A percentile compares a stretch with the other conserved stretches of the same genome.
Evolutionary conservation across 2,329 filamentous ascomycete species (phyloP).

Genomic region (Daldinia sp.): DNA sequence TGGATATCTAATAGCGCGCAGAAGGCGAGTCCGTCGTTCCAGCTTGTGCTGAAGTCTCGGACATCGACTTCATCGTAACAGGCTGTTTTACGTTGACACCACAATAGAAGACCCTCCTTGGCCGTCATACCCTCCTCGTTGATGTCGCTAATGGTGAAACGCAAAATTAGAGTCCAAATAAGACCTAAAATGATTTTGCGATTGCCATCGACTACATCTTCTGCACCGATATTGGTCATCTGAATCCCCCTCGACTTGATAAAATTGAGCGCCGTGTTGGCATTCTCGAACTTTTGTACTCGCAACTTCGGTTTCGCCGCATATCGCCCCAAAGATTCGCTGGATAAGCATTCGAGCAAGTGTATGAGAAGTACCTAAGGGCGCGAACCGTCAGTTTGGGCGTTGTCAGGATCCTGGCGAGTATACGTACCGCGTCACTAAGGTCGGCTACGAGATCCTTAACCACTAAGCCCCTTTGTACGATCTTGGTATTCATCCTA

Average conservation of each 20-base stretch:
- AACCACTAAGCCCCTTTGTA: constrained; percentile 78
- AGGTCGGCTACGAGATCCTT: constrained; percentile 89
- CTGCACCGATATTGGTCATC: constrained; percentile 97
- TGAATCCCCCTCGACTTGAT: constrained; percentile 91
- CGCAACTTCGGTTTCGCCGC: constrained; percentile 95
- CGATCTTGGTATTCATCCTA: constrained; percentile 96
- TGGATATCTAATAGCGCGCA: constrained; percentile 97
- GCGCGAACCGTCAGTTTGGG: constrained; percentile 15
- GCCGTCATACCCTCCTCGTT: constrained; percentile 97
- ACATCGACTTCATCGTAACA: constrained; percentile 98
- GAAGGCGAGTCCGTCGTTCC: constrained; percentile 97
- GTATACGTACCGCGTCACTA: constrained; percentile 82
- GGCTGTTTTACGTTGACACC: constrained; percentile 98
- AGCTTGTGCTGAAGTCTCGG: constrained; percentile 91
- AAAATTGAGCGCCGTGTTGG: constrained; percentile 93
- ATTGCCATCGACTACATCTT: constrained; percentile 98
- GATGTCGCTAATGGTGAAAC: constrained; percentile 99
- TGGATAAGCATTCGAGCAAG: constrained; percentile 93
- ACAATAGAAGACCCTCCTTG: constrained; percentile 91
- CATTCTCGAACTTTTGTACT: constrained; percentile 97
- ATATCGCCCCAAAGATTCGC: constrained; percentile 95
- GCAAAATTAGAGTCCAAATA: constrained; percentile 97
- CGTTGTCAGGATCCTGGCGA: neutral
- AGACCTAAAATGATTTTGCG: constrained; percentile 95
- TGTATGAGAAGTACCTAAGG: constrained; percentile 89